Conservation (phyloP, 1,139 yeast genomes). For the Pichia cactophila region DNA sequence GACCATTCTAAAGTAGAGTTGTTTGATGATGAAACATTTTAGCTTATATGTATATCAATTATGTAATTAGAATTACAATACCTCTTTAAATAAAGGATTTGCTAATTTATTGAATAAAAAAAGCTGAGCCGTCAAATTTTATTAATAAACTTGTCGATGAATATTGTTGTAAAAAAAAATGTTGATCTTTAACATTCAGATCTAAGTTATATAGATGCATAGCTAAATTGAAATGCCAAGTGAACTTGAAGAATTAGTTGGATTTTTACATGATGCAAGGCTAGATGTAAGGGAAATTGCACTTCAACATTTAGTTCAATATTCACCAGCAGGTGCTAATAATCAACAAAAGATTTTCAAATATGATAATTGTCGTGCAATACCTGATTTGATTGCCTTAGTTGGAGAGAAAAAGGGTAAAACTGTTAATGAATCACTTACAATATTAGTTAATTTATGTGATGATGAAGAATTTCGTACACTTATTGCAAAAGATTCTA, state of each 20-base stretch:
- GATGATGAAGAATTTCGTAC: conserved; percentile 60
- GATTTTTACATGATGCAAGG: conserved; percentile 76
- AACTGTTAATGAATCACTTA: conserved; percentile 56
- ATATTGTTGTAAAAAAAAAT: too few species aligned
- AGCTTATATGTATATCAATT: neutral
- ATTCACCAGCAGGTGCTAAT: conserved; percentile 40
- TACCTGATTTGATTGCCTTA: conserved; percentile 61
- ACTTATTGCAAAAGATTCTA: conserved; percentile 56
- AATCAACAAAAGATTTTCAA: conserved; percentile 60
- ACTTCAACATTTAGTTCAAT: conserved; percentile 75
- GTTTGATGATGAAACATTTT: conserved; percentile 1
- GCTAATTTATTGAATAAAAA: too few species aligned
- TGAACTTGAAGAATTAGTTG: conserved; percentile 37
- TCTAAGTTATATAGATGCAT: too few species aligned
- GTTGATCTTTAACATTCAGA: too few species aligned
- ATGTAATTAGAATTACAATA: too few species aligned
- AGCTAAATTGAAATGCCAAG: conserved; percentile 10
- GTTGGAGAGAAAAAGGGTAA: conserved; percentile 36
- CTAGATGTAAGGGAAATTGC: conserved; percentile 83
- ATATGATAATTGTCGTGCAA: conserved; percentile 62
- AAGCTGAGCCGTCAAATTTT: too few species aligned
- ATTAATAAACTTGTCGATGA: too few species aligned
- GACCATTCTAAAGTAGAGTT: neutral
- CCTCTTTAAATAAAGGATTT: too few species aligned
- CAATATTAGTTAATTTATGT: conserved; percentile 77